Evolutionary conservation across 805 yeast species (phyloP).

Genomic region (Naumovozyma castellii): DNA sequence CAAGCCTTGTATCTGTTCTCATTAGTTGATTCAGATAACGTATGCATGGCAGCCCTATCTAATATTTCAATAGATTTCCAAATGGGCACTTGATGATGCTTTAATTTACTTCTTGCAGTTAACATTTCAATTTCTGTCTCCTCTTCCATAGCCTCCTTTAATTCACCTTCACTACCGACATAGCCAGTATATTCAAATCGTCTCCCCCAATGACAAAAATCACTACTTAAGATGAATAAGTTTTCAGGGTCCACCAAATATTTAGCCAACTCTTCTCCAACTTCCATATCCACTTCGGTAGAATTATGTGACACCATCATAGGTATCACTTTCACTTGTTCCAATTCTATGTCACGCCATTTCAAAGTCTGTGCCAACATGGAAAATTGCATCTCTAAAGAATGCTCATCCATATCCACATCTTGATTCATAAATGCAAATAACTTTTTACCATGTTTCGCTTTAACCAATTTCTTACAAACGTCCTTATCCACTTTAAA

Average conservation of each 20-base stretch:
- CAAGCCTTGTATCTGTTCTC: constrained; percentile 49
- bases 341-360: constrained; percentile 32
- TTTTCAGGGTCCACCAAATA: constrained; percentile 51
- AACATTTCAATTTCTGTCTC: constrained; percentile 26
- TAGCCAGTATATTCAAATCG: constrained; percentile 53
- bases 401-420: constrained; percentile 78
- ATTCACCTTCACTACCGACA: constrained; percentile 26
- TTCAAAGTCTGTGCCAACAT: constrained; percentile 41
- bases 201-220: constrained; percentile 92
- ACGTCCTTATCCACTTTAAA: constrained; percentile 53
- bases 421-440: constrained; percentile 49
- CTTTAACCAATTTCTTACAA: constrained; percentile 29
- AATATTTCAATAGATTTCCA: constrained; percentile 63
- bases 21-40: constrained; percentile 33
- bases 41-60: constrained; percentile 62
- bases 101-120: constrained; percentile 21
- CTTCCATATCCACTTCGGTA: constrained; percentile 32
- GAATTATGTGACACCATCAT: constrained; percentile 64
- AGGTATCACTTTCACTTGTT: constrained; percentile 55
- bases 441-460: constrained; percentile 25
- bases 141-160: constrained; percentile 26
- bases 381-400: constrained; percentile 92
- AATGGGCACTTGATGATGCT: constrained; percentile 39
- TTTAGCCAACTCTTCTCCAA: constrained; percentile 43
- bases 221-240: constrained; percentile 68